Base-by-base conservation (phyloP, 306 rosid species). In the Malus orientalis region DNA sequence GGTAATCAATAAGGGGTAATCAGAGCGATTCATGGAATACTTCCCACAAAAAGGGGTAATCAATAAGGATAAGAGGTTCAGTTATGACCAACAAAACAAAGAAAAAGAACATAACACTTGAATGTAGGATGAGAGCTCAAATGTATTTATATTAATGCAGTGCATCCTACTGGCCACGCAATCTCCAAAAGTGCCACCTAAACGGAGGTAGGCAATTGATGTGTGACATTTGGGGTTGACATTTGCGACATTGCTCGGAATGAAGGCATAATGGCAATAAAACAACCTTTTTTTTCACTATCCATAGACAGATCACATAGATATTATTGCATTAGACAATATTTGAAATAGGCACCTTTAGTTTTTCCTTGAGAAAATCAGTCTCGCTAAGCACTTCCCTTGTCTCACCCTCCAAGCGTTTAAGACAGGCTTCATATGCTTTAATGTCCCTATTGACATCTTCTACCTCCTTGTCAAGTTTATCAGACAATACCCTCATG, bases 391-490 rank as follows among this genome's bases (percentile, higher is more conserved):
- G 91, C 81, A 92, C 90, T 69, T 90, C 91, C 77, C 90, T 83
- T 45, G 91, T 47, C 79, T 89, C 97, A 60, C 97, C 97, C 82
- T 91, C 99, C 89, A 95, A 74, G 58, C 91, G 89, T 80, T 85
- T 89, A 74, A 95, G 93, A 75, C 99, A 95, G 67, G 93, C 96
- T 77, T 89, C 96, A 20, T 95, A 95, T 44, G 97, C 92, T 82
- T 85, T 91, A 65, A 91, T 92, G 84, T 95, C 99, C 83, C 89
- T 88, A 81, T 87, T 88, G 51, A 91, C 97, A 79, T 96, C 99
- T 86, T 92, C 97, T 76, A 89, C 91, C 87, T 92, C 97, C 84
- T 92, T 92, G 82, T 96, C 96, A 77, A 96, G 97, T 84, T 96
- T 91, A 77, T 92, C 97, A 20, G 95, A 92, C 81, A 96, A 86